Evolutionary conservation across 495 filamentous ascomycete species (phyloP), one percentile per base, ranked within the genome.

Genomic region (Aspergillus coremiiformis): DNA sequence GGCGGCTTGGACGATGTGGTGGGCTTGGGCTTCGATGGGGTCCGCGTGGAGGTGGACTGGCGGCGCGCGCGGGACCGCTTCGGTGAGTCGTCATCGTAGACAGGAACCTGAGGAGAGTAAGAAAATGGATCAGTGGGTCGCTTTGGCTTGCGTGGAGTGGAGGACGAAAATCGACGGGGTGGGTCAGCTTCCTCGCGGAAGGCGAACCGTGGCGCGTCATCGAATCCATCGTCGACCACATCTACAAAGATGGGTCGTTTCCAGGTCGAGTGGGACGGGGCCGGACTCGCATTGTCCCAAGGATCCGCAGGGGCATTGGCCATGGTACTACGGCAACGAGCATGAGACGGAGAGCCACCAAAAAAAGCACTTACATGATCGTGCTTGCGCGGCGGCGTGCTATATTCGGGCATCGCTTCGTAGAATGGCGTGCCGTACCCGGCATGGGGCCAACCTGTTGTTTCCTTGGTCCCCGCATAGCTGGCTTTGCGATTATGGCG

Each of bases 291-390:
- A 69, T 67, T 61, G 61, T 70, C 64, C 69, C 70, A 59, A 43
- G 63, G 62, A 32, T 53, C 67, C 57, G 70, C 49, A 57, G 68
- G 59, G 60, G 64, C 55, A 60, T 65, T 66, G 47, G 68, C 64
- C 62, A 68, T 63, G 55, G 65, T 64, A 53, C 64, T 61, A 50
- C 59, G 65, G 57, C 69, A 70, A 64, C 63, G 64, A 57, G 63
- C 63, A 62, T 21, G 21, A 6, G 37, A 17, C 37, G 37, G 21
- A 21, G 60, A 58, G 60, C 65, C 64, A 68, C 66, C 67, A 69
- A 68, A 73, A 69, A 61, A 69, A 71, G 73, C 75, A 80, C 77
- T 80, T 78, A 80, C 77, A 79, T 72, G 67, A 62, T 78, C 75
- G 75, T 78, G 71, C 72, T 78, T 72, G 65, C 67, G 69, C 61